Evolutionary conservation across 352 stramenopile genomes (phyloP).

Genomic region (Globisporangium alternatum): DNA sequence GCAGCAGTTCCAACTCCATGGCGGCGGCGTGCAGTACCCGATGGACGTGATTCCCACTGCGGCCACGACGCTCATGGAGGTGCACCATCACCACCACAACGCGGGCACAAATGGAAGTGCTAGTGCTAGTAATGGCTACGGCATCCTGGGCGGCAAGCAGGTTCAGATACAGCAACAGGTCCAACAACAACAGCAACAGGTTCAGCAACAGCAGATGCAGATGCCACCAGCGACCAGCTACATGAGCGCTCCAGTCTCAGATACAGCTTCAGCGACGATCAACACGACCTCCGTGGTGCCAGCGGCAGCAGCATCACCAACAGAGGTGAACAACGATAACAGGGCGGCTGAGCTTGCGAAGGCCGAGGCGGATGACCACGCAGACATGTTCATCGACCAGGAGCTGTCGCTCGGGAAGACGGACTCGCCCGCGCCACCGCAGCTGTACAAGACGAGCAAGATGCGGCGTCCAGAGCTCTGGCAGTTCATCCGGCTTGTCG

Average conservation of each 20-base stretch:
- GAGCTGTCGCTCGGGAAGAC: slow-evolving; percentile 8
- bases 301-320: not conserved
- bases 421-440: slow-evolving; percentile 24
- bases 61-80: slow-evolving; percentile 8
- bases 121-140: not conserved
- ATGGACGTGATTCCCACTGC: slow-evolving; percentile 10
- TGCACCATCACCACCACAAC: slow-evolving; percentile 16
- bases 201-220: slow-evolving; percentile 10
- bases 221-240: slow-evolving; percentile 11
- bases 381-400: slow-evolving; percentile 2
- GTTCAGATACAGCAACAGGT: slow-evolving; percentile 31
- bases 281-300: slow-evolving; percentile 14
- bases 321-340: not conserved
- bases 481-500: slow-evolving; percentile 55
- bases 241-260: not conserved
- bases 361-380: not conserved
- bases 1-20: slow-evolving; percentile 24
- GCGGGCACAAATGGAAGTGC: not conserved
- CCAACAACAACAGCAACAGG: slow-evolving; percentile 17
- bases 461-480: slow-evolving; percentile 54
- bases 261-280: slow-evolving; percentile 16
- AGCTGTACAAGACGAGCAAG: slow-evolving; percentile 58
- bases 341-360: not conserved
- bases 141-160: slow-evolving; percentile 16
- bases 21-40: slow-evolving; percentile 3